These are phyloP conservation scores for Acanthamoeba castellanii DNA, from an alignment of 208 protist species.

Conservation along the genomic window DNA sequence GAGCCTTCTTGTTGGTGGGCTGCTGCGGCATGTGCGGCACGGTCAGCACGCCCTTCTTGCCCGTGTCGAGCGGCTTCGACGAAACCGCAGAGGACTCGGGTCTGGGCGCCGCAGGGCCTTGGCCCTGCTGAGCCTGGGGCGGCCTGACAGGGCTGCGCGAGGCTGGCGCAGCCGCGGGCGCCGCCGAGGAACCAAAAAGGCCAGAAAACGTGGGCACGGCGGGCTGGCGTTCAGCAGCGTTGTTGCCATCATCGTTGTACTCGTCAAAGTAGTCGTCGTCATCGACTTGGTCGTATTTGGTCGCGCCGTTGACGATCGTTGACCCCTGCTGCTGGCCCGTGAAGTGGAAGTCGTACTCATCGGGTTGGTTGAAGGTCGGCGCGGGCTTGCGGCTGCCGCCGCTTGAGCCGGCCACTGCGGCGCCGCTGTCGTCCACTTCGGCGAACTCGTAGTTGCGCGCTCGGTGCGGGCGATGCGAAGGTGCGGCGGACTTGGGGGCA, in stretches of 20 bases:
- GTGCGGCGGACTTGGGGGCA: background rate
- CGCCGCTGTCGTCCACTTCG: background rate
- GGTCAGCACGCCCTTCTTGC: background rate
- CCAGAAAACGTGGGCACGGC: constrained; percentile 34
- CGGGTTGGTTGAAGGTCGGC: background rate
- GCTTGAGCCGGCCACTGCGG: background rate
- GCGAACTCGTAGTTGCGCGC: background rate
- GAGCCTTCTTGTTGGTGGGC: background rate
- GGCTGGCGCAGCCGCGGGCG: background rate
- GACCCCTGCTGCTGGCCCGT: background rate
- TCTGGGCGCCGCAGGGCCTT: background rate
- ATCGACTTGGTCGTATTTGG: background rate
- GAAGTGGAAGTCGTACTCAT: constrained; percentile 35
- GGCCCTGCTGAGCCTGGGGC: background rate
- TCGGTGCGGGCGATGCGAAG: background rate
- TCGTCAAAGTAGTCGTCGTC: constrained; percentile 17
- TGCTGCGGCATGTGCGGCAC: constrained; percentile 9
- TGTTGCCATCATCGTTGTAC: background rate
- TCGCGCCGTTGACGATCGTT: background rate
- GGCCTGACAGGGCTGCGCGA: background rate
- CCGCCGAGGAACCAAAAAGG: background rate
- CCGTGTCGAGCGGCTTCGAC: background rate
- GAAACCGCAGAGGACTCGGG: background rate
- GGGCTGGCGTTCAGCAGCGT: background rate
- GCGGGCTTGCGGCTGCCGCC: too few relatives aligned